These are phyloP conservation scores for Neonectria neomacrospora DNA, from an alignment of 2,329 filamentous ascomycete genomes.

Conservation along the genomic window DNA sequence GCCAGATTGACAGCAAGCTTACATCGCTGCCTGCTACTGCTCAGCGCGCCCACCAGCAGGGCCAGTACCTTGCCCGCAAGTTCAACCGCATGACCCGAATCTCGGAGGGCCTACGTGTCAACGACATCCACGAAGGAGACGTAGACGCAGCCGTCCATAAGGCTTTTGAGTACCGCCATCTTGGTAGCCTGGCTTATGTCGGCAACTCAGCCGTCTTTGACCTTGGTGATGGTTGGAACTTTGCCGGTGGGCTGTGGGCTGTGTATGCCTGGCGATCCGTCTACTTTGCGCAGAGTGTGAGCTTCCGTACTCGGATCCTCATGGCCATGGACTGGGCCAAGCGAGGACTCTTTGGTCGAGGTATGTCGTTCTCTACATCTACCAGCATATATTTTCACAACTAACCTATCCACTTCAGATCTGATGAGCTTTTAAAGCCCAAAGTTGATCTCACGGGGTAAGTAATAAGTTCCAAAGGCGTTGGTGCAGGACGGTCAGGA, in stretches of 20 bases:
- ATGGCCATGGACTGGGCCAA: constrained; percentile 99
- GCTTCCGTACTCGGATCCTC: constrained; percentile 85
- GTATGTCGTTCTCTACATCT: constrained; percentile 62
- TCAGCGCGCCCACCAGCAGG: constrained; percentile 96
- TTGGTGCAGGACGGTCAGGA: constrained; percentile 13
- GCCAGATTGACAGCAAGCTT: constrained; percentile 93
- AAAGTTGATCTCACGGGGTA: constrained; percentile 1
- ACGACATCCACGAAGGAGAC: constrained; percentile 88
- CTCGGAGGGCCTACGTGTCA: constrained; percentile 78
- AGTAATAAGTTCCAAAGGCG: constrained; percentile 26
- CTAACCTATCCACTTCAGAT: constrained; percentile 50
- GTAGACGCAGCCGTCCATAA: constrained; percentile 92
- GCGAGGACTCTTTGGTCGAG: constrained; percentile 92
- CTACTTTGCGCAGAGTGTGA: constrained; percentile 98
- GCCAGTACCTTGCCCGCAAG: constrained; percentile 90
- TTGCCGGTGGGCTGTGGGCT: constrained; percentile 86
- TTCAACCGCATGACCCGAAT: constrained; percentile 90
- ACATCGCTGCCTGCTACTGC: constrained; percentile 95
- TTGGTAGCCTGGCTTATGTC: constrained; percentile 93
- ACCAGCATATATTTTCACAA: neutral
- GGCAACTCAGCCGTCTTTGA: constrained; percentile 98
- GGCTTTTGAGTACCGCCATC: constrained; percentile 92
- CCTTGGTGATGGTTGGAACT: constrained; percentile 78
- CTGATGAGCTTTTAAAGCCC: constrained; percentile 62
- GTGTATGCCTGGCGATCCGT: constrained; percentile 97